These are phyloP conservation scores for Trichoderma sp. DNA, from an alignment of 2,329 filamentous ascomycete genomes.

Conservation along the genomic window DNA sequence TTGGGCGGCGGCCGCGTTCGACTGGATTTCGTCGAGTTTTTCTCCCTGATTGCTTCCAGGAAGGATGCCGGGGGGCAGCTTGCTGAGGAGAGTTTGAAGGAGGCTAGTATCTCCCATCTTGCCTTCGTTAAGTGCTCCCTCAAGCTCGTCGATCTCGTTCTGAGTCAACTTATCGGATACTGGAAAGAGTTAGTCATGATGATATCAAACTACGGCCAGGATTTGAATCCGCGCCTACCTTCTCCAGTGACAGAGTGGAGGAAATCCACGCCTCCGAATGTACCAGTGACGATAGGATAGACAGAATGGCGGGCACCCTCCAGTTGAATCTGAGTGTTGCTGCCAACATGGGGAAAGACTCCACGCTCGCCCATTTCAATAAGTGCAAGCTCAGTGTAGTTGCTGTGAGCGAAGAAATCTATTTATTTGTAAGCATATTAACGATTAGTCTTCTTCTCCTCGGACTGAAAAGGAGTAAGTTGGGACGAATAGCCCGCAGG, in stretches of 20 bases:
- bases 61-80: slow-evolving; percentile 81
- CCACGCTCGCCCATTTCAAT: slow-evolving; percentile 81
- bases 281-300: slow-evolving; percentile 85
- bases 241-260: slow-evolving; percentile 80
- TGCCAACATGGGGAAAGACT: slow-evolving; percentile 85
- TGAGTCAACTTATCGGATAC: slow-evolving; percentile 89
- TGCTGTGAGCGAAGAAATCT: slow-evolving; percentile 92
- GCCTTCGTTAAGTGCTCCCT: slow-evolving; percentile 73
- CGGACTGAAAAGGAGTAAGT: not conserved
- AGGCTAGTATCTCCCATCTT: slow-evolving; percentile 68
- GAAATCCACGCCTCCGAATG: slow-evolving; percentile 94
- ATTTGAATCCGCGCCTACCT: slow-evolving; percentile 40
- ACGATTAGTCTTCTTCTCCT: not conserved
- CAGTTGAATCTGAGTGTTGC: slow-evolving; percentile 69
- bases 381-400: slow-evolving; percentile 85
- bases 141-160: slow-evolving; percentile 85
- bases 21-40: slow-evolving; percentile 78
- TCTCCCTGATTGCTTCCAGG: slow-evolving; percentile 69
- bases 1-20: slow-evolving; percentile 72
- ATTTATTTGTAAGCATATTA: not conserved
- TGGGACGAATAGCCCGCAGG: not conserved
- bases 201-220: not conserved
- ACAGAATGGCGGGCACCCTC: slow-evolving; percentile 66
- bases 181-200: slow-evolving; percentile 32
- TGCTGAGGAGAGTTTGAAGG: slow-evolving; percentile 76